Percentiles rank a stretch among this genome's conserved stretches.
These are phyloP conservation scores for Candida montana DNA, from an alignment of 805 yeast species.

Conservation along the genomic window DNA sequence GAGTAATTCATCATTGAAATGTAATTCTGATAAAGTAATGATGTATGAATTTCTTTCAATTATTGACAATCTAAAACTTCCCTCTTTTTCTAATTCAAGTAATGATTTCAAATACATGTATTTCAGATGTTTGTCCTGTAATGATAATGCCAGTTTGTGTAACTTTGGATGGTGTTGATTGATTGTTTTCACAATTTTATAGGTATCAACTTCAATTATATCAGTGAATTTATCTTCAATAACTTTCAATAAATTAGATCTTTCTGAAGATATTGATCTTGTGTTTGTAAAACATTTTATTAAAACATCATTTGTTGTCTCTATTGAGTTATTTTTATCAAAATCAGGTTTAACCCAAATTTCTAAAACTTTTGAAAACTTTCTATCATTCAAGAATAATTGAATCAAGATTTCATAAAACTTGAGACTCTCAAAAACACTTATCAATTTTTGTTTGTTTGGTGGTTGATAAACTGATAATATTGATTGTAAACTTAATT, in stretches of 20 bases:
- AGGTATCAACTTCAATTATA: conserved; percentile 26
- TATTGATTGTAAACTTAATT: conserved; percentile 69
- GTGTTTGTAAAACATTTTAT: conserved; percentile 24
- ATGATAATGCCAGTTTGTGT: conserved; percentile 13
- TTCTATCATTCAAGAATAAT: conserved; percentile 49
- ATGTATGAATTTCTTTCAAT: conserved; percentile 21
- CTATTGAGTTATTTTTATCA: conserved; percentile 19
- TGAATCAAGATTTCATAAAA: conserved; percentile 55
- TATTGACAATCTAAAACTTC: conserved; percentile 12
- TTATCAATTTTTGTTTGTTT: conserved; percentile 42
- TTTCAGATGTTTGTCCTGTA: conserved; percentile 20
- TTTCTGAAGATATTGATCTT: conserved; percentile 16
- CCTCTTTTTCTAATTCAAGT: conserved; percentile 18
- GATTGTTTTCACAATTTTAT: conserved; percentile 23
- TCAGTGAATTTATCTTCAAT: conserved; percentile 13
- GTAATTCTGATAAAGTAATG: conserved; percentile 13
- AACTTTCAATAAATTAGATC: conserved; percentile 15
- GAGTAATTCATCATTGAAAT: conserved; percentile 12
- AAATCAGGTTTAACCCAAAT: conserved; percentile 40
- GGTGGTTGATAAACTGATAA: conserved; percentile 62
- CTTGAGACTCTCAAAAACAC: conserved; percentile 46
- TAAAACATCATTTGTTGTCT: conserved; percentile 24
- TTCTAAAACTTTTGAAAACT: conserved; percentile 46
- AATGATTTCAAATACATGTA: conserved; percentile 21
- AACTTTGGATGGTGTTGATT: conserved; percentile 20